Evolutionary conservation across 2,329 filamentous ascomycete species (phyloP).

Genomic region (Colletotrichum noveboracense): DNA sequence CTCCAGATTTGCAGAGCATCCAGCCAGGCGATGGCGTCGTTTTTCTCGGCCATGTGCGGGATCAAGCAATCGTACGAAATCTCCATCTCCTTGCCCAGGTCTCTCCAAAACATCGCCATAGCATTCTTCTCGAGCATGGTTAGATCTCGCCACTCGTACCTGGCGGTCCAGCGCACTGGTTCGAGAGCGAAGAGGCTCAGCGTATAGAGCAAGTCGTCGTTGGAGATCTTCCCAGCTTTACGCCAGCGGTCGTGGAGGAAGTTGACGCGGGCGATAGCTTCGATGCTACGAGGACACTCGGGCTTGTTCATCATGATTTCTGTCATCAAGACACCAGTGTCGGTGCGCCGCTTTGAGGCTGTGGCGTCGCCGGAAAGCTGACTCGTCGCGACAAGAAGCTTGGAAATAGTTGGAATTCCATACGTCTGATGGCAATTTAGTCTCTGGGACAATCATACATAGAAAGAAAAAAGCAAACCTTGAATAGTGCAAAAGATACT

Average conservation of each 20-base stretch:
- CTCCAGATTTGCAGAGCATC: conserved; percentile 57
- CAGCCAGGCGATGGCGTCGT: conserved; percentile 57
- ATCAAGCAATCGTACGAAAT: conserved; percentile 52
- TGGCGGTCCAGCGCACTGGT: conserved; percentile 55
- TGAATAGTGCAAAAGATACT: conserved; percentile 64
- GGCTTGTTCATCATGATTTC: conserved; percentile 52
- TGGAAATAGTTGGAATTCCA: conserved; percentile 60
- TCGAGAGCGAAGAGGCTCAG: conserved; percentile 63
- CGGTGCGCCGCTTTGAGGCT: conserved; percentile 57
- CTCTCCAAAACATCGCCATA: conserved; percentile 62
- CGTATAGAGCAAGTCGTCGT: conserved; percentile 70
- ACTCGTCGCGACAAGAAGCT: conserved; percentile 51
- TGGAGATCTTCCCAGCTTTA: conserved; percentile 61
- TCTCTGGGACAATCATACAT: no score
- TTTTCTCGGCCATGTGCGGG: conserved; percentile 42
- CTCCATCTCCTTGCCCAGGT: conserved; percentile 59
- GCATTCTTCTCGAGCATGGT: conserved; percentile 61
- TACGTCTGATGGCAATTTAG: no score
- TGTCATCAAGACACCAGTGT: conserved; percentile 53
- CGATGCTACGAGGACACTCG: conserved; percentile 44
- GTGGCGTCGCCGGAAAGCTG: conserved; percentile 47
- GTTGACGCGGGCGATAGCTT: conserved; percentile 68
- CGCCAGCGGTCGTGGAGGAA: conserved; percentile 65
- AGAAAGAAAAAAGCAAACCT: conserved; percentile 38
- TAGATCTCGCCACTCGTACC: conserved; percentile 62